Conservation (phyloP, 805 yeast genomes). For the Candida tallmaniae region DNA sequence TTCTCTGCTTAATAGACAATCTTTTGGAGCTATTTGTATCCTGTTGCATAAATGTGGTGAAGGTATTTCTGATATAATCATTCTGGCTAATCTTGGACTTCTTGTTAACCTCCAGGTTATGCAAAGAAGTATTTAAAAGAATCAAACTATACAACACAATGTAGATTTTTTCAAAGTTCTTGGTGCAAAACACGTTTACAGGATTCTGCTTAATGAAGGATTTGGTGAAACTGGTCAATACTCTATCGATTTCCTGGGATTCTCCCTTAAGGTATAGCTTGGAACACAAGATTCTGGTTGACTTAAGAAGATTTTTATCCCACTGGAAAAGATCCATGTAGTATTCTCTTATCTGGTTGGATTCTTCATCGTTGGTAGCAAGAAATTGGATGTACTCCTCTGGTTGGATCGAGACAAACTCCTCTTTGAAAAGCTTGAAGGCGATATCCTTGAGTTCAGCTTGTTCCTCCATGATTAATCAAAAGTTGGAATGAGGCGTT, state of each 20-base stretch:
- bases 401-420: slow-evolving; percentile 39
- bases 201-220: slow-evolving; percentile 55
- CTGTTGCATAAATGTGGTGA: slow-evolving; percentile 37
- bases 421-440: slow-evolving; percentile 30
- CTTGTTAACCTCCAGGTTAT: slow-evolving; percentile 44
- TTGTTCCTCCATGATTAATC: no score
- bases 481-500: no score
- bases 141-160: slow-evolving; percentile 68
- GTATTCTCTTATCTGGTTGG: slow-evolving; percentile 33
- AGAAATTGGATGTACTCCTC: slow-evolving; percentile 42
- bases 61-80: slow-evolving; percentile 40
- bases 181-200: slow-evolving; percentile 44
- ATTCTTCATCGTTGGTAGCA: slow-evolving; percentile 36
- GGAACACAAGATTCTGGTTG: slow-evolving; percentile 59
- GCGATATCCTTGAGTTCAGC: slow-evolving; percentile 32
- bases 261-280: slow-evolving; percentile 76
- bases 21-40: slow-evolving; percentile 19
- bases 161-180: slow-evolving; percentile 53
- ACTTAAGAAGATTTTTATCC: slow-evolving; percentile 47
- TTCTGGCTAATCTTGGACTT: slow-evolving; percentile 36
- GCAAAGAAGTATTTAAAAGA: slow-evolving; percentile 72
- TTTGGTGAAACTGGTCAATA: slow-evolving; percentile 62
- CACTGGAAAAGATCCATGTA: slow-evolving; percentile 47
- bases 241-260: slow-evolving; percentile 73
- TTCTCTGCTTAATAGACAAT: slow-evolving; percentile 33